Percentiles rank a stretch among this genome's conserved stretches.
These are phyloP conservation scores for Rhizophagus clarus DNA, from an alignment of 192 early-diverging fungal genomes.

Conservation along the genomic window DNA sequence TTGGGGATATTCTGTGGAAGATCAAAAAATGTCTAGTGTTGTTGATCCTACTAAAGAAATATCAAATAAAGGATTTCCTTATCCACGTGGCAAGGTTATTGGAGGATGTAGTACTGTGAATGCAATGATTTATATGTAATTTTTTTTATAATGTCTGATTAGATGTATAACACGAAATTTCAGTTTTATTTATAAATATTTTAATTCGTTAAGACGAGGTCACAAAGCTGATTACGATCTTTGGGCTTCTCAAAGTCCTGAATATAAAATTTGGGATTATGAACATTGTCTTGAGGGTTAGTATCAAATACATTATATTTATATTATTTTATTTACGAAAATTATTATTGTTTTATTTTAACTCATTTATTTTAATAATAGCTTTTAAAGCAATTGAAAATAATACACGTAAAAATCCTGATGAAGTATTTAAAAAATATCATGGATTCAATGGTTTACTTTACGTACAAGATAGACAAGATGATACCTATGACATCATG, in stretches of 20 bases:
- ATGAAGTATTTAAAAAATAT: background rate
- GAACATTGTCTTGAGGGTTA: constrained; percentile 9
- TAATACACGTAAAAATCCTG: background rate
- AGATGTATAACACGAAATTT: too few species aligned
- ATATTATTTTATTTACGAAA: background rate
- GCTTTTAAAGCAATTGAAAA: background rate
- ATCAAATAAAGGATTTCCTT: background rate
- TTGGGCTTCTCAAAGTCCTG: constrained; percentile 5
- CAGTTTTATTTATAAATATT: too few species aligned
- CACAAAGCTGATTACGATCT: background rate
- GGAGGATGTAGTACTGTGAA: constrained; percentile 1
- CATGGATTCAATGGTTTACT: constrained; percentile 4
- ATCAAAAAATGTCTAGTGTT: too few species aligned
- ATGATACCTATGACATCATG: background rate
- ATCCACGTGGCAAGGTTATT: background rate
- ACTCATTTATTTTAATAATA: background rate
- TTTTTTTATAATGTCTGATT: background rate
- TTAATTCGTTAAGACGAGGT: background rate
- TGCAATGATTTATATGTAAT: constrained; percentile 6
- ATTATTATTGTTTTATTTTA: background rate
- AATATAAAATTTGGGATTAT: constrained; percentile 17
- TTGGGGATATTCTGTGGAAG: too few species aligned
- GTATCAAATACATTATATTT: too few species aligned
- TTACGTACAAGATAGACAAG: background rate
- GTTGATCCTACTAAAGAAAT: background rate